Evolutionary conservation across 116 monocot species (phyloP).

Genomic region (Trichopus zeylanicus): DNA sequence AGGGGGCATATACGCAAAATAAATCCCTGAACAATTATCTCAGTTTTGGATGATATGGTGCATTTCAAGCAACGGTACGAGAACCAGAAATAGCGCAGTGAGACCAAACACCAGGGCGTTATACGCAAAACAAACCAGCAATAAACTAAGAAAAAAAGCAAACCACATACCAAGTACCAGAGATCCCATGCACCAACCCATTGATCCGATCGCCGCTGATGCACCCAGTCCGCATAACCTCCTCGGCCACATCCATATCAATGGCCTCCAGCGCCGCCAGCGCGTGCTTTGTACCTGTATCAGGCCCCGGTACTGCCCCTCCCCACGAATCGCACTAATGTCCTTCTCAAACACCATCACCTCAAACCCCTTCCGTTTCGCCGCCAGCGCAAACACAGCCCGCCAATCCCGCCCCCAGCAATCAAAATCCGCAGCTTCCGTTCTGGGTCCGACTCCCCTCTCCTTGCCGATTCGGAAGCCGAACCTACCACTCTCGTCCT

Average conservation of each 20-base stretch:
- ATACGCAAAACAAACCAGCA: too few species aligned
- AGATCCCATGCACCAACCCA: conserved; percentile 86
- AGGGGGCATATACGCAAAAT: too few species aligned
- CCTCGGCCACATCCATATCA: conserved; percentile 77
- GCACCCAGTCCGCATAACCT: conserved; percentile 78
- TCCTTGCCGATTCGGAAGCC: neutral
- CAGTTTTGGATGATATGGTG: too few species aligned
- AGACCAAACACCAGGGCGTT: too few species aligned
- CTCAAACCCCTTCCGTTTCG: conserved; percentile 85
- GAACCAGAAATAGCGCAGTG: too few species aligned
- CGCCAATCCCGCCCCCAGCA: conserved; percentile 95
- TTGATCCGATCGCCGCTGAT: conserved; percentile 93
- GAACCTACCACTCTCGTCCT: neutral
- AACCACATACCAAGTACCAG: conserved; percentile 56
- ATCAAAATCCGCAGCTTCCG: conserved; percentile 53
- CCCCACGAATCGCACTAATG: conserved; percentile 83
- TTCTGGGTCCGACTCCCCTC: neutral
- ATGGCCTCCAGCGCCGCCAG: conserved; percentile 85
- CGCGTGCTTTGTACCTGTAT: conserved; percentile 98
- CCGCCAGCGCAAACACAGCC: conserved; percentile 86
- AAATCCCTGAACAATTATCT: too few species aligned
- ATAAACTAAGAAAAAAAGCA: neutral
- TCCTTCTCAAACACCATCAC: conserved; percentile 97
- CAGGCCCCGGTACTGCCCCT: conserved; percentile 97
- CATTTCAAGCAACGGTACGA: too few species aligned